These are phyloP conservation scores for Boletus vermiculosoides DNA, from an alignment of 768 basidiomycete species.

Conservation along the genomic window DNA sequence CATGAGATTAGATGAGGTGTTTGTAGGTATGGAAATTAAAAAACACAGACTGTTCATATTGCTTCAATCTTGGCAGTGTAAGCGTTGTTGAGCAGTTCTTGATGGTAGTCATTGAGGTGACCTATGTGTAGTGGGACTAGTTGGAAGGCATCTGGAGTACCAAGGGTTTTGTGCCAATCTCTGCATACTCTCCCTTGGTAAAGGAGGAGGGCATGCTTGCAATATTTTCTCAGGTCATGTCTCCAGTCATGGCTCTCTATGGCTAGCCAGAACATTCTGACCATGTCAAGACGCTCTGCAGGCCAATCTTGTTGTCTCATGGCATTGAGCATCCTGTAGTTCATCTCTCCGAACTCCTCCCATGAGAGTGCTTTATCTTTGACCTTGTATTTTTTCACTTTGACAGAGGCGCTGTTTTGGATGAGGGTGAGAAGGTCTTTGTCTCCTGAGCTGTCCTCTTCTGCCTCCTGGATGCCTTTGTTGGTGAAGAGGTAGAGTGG, in stretches of 20 bases:
- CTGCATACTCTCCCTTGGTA: neutral
- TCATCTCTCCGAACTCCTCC: neutral
- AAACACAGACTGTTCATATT: neutral
- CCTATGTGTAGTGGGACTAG: accelerated
- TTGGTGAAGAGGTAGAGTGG: neutral
- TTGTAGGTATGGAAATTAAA: too few relatives aligned
- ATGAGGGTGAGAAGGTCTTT: neutral
- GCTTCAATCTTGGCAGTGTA: neutral
- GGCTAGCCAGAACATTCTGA: neutral
- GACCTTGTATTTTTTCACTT: neutral
- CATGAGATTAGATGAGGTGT: too few relatives aligned
- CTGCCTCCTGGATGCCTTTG: neutral
- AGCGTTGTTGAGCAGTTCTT: neutral
- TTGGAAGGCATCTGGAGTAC: neutral
- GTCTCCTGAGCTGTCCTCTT: neutral
- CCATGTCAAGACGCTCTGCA: accelerated
- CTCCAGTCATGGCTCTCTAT: neutral
- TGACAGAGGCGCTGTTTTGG: neutral
- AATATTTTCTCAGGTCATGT: neutral
- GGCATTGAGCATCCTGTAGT: neutral
- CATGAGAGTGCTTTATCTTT: neutral
- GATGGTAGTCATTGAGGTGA: neutral
- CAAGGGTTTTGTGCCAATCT: neutral
- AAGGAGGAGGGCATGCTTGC: neutral
- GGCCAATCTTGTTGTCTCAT: neutral